Conservation (phyloP, 768 basidiomycete species). For the Macrocybe gigantea region DNA sequence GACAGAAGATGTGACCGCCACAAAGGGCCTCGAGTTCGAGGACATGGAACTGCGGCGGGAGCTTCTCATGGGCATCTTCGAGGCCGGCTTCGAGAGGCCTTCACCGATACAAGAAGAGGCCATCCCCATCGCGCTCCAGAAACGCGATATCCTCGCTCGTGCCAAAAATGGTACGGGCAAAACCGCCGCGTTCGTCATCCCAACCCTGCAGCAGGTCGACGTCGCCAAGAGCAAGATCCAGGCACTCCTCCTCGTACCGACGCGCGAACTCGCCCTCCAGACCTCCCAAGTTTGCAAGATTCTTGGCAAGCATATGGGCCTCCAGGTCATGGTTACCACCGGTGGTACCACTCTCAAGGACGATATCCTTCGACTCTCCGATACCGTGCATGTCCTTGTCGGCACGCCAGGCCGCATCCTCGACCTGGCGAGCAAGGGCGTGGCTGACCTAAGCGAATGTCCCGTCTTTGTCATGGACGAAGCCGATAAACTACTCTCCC, state of each 20-base stretch:
- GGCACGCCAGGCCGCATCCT: conserved; percentile 96
- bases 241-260: conserved; percentile 93
- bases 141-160: conserved; percentile 90
- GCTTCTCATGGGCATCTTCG: conserved; percentile 98
- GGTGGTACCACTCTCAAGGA: conserved; percentile 98
- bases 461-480: conserved; percentile 99
- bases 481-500: conserved; percentile 94
- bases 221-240: conserved; percentile 83
- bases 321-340: conserved; percentile 99
- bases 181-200: conserved; percentile 98
- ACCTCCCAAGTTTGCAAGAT: conserved; percentile 99
- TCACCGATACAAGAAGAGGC: conserved; percentile 99
- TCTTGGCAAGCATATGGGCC: conserved; percentile 90
- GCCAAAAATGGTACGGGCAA: conserved; percentile 98
- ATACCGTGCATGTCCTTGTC: conserved; percentile 92
- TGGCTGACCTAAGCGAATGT: conserved; percentile 93
- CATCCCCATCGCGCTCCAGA: conserved; percentile 90
- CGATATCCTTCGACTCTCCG: conserved; percentile 88
- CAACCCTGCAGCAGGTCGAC: conserved; percentile 91
- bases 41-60: conserved; percentile 90
- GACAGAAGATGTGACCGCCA: conserved; percentile 94
- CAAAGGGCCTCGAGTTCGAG: conserved; percentile 94
- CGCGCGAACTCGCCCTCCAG: conserved; percentile 97
- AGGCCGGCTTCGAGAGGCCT: conserved; percentile 95
- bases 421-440: conserved; percentile 87